A percentile compares a stretch with the other conserved stretches of the same genome.
These are phyloP conservation scores for Calonectria leucothoes DNA, from an alignment of 2,329 filamentous ascomycete genomes.

Conservation along the genomic window DNA sequence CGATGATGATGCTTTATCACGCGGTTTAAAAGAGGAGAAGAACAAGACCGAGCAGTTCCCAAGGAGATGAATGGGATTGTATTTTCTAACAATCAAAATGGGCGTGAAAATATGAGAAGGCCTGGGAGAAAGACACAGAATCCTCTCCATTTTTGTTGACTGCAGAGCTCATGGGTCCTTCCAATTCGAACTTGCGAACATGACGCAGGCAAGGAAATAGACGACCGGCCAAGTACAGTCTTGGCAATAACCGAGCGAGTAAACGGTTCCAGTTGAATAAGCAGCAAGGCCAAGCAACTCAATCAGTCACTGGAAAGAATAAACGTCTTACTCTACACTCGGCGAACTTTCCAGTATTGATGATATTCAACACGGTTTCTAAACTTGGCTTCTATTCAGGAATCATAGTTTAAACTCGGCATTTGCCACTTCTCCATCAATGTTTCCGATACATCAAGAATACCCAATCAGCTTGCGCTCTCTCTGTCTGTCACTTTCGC, in stretches of 20 bases:
- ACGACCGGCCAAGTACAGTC: background rate
- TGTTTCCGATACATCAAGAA: background rate
- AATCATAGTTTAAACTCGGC: conserved; percentile 2
- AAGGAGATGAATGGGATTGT: background rate
- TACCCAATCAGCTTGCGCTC: conserved; percentile 9
- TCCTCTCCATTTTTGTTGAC: background rate
- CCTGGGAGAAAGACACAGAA: background rate
- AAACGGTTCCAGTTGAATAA: no score
- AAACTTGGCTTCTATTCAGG: conserved; percentile 16
- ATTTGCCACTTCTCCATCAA: background rate
- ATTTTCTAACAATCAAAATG: background rate
- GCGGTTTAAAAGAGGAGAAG: background rate
- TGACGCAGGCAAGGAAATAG: background rate
- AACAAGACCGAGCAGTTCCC: background rate
- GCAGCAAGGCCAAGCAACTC: background rate
- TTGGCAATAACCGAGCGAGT: background rate
- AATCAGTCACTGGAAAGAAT: background rate
- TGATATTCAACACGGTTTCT: background rate
- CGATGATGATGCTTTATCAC: background rate
- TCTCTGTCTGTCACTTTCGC: conserved; percentile 15
- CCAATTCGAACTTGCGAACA: background rate
- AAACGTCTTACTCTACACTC: background rate
- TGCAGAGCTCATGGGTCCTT: background rate
- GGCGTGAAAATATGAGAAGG: background rate
- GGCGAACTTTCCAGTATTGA: background rate